These are phyloP conservation scores for Nematocida ausubeli DNA, from an alignment of 371 early-diverging fungal genomes.

Conservation along the genomic window DNA sequence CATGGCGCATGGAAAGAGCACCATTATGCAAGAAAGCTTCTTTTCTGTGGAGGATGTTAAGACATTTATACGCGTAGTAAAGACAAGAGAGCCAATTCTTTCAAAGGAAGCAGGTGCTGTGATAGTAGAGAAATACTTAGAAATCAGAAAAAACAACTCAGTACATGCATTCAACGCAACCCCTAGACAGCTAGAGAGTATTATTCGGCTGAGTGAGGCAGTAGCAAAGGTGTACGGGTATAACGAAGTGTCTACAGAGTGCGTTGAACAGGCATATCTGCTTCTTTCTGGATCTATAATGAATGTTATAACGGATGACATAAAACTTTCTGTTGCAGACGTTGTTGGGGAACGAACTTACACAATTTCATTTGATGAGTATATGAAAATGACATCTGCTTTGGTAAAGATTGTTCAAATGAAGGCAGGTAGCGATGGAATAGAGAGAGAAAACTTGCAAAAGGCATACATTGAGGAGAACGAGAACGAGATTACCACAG, in stretches of 20 bases:
- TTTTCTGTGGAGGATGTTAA: constrained; percentile 63
- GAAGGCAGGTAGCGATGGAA: constrained; percentile 50
- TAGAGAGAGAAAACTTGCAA: constrained; percentile 72
- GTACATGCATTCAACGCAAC: constrained; percentile 70
- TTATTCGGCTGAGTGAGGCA: constrained; percentile 69
- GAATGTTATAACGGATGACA: constrained; percentile 79
- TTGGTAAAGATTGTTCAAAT: constrained; percentile 60
- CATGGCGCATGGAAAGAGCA: constrained; percentile 62
- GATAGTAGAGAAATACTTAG: constrained; percentile 79
- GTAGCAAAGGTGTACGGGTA: constrained; percentile 69
- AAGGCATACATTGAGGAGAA: constrained; percentile 74
- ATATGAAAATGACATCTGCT: constrained; percentile 52
- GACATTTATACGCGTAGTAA: constrained; percentile 61
- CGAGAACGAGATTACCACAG: constrained; percentile 72
- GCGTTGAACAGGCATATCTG: constrained; percentile 83
- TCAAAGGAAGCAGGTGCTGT: constrained; percentile 74
- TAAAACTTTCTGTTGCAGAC: constrained; percentile 68
- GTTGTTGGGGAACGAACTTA: constrained; percentile 66
- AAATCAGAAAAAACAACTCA: constrained; percentile 80
- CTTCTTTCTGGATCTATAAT: constrained; percentile 84
- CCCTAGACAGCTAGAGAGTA: constrained; percentile 68
- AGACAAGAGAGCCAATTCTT: constrained; percentile 69
- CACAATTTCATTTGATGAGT: constrained; percentile 59
- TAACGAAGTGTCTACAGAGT: constrained; percentile 67
- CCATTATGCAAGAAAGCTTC: neutral